Evolutionary conservation across 257 asterid species (phyloP), one percentile per base, ranked within the genome.

Genomic region (Fraxinus anomala): DNA sequence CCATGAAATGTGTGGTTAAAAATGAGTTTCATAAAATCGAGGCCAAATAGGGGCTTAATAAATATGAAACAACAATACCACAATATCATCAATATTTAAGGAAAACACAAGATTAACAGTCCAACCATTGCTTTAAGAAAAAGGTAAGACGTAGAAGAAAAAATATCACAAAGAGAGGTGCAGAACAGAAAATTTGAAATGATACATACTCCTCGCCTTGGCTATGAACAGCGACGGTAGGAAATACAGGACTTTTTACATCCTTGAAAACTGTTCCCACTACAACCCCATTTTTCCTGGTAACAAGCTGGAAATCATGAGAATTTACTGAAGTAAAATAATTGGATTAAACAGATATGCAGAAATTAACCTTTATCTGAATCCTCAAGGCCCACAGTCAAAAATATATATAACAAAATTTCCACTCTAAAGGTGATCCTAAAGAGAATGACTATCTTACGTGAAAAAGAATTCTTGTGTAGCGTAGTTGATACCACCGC

Each of bases 201-300:
- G 77, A 72, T 76, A 84, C 98, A 79, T 96, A 96, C 99, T 89
- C 97, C 87, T 96, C 99, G 88, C 87, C 83, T 83, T 88, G 98
- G 92, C 99, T 93, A 83, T 93, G 98, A 77, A 96, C 99, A 44
- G 98, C 91, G 77, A 96, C 90, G 11, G 99, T 96, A 21, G 99
- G 98, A 85, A 81, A 89, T 79, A 93, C 78, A 44, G 93, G 92
- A 81, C 94, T 97, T 82, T 89, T 91, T 82, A 93, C 88, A 73
- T 96, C 99, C 92, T 92, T 93, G 83, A 54, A 76, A 77, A 87
- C 91, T 26, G 90, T 76, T 80, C 98, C 99, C 74, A 96, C 89
- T 77, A 96, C 37, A 31, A 78, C 84, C 33, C 98, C 99, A 84
- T 96, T 96, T 88, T 93, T 93, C 89, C 99, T 96, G 92, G 75